Evolutionary conservation across 2,329 filamentous ascomycete species (phyloP).

Genomic region (Penicillium concentricum): DNA sequence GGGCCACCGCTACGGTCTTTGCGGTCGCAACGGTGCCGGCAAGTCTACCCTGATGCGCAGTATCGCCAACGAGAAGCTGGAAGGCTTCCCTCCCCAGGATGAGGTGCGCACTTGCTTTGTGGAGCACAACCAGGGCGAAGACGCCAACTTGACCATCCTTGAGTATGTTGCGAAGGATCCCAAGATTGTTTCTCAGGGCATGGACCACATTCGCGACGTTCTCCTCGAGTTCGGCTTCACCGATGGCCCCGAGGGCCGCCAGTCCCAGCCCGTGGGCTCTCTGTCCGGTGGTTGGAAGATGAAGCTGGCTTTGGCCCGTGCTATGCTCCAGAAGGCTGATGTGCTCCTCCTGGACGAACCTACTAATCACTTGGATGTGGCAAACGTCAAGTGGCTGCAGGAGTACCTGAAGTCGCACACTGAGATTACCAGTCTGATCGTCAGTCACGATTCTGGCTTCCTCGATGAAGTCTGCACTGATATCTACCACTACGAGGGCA

Average conservation of each 20-base stretch:
- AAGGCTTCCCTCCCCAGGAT: conserved; percentile 92
- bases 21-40: conserved; percentile 92
- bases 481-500: conserved; percentile 98
- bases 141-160: conserved; percentile 92
- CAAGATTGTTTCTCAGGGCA: conserved; percentile 73
- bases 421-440: conserved; percentile 95
- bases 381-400: conserved; percentile 93
- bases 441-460: conserved; percentile 97
- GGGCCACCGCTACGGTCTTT: conserved; percentile 95
- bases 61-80: conserved; percentile 92
- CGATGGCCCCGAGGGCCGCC: conserved; percentile 80
- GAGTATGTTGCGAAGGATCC: conserved; percentile 91
- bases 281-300: conserved; percentile 99
- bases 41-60: conserved; percentile 99
- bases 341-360: conserved; percentile 96
- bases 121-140: conserved; percentile 98
- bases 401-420: conserved; percentile 94
- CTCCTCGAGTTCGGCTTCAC: conserved; percentile 93
- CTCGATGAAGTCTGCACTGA: conserved; percentile 96
- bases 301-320: conserved; percentile 94
- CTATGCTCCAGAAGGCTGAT: conserved; percentile 96
- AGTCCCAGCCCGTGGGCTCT: conserved; percentile 86
- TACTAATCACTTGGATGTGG: conserved; percentile 96
- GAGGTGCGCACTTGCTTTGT: conserved; percentile 95
- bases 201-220: conserved; percentile 78